Conservation (phyloP, 2,329 filamentous ascomycete genomes). For the Penicillium sp. region DNA sequence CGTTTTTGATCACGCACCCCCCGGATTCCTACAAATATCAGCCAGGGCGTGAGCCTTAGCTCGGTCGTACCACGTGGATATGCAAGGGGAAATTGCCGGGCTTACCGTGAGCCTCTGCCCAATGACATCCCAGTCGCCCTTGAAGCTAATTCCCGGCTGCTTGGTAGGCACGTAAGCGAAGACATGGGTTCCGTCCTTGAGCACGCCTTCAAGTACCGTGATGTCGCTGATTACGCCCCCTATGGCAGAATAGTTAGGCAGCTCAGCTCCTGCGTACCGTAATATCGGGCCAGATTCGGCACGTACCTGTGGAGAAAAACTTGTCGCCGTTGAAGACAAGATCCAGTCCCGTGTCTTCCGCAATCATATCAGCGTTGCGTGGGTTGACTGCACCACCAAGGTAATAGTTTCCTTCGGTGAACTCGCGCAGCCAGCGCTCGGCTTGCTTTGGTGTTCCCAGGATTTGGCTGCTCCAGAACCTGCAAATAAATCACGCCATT, state of each 20-base stretch:
- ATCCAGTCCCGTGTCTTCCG: conserved; percentile 59
- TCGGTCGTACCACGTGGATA: background rate
- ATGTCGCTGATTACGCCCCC: conserved; percentile 70
- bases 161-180: conserved; percentile 65
- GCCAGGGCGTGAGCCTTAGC: no score
- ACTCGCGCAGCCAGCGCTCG: conserved; percentile 60
- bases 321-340: conserved; percentile 67
- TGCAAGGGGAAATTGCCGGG: background rate
- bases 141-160: conserved; percentile 60
- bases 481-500: conserved; percentile 57
- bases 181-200: conserved; percentile 63
- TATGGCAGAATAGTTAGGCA: conserved; percentile 67
- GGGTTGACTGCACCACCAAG: conserved; percentile 71
- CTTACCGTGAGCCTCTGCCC: conserved; percentile 61
- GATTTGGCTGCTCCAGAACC: conserved; percentile 69
- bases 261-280: background rate
- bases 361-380: conserved; percentile 64
- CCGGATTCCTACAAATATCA: conserved; percentile 57
- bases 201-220: conserved; percentile 67
- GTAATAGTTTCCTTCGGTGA: conserved; percentile 69
- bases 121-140: conserved; percentile 68
- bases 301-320: conserved; percentile 66
- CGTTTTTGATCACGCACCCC: conserved; percentile 63
- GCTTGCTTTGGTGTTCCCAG: conserved; percentile 65
- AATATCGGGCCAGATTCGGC: background rate